Conservation (phyloP, 2,329 filamentous ascomycete genomes). For the Colletotrichum sp. region DNA sequence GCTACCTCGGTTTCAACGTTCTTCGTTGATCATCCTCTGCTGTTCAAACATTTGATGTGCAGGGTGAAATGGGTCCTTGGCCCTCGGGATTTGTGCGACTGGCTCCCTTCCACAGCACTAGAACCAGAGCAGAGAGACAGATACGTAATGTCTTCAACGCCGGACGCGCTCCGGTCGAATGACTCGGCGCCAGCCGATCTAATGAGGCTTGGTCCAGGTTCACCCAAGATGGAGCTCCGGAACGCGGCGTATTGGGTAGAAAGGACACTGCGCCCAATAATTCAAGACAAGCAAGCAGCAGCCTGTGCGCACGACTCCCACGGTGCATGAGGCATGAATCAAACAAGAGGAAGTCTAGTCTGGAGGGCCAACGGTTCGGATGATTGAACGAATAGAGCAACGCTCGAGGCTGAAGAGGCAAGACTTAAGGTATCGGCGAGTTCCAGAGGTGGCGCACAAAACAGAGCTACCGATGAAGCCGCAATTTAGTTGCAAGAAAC, state of each 20-base stretch:
- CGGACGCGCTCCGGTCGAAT: constrained; percentile 6
- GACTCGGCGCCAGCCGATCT: constrained; percentile 16
- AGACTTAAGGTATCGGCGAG: not conserved
- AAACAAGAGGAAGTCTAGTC: not conserved
- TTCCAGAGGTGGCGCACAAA: not conserved
- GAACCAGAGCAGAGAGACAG: not conserved
- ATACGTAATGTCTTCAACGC: constrained; percentile 6
- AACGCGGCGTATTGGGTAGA: not conserved
- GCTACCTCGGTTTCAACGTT: not conserved
- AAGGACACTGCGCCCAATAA: not conserved
- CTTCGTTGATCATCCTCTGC: not conserved
- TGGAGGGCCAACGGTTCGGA: constrained; percentile 14
- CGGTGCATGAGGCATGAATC: constrained; percentile 16
- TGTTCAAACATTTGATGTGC: not conserved
- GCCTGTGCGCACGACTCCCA: not conserved
- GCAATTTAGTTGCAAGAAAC: not conserved
- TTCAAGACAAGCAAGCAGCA: not conserved
- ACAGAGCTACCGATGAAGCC: not conserved
- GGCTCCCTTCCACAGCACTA: not conserved
- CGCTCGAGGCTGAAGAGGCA: not conserved
- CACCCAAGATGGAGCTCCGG: constrained; percentile 5
- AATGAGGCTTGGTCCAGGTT: constrained; percentile 1
- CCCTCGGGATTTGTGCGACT: not conserved
- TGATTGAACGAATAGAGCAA: not conserved
- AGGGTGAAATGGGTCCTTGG: not conserved